These are phyloP conservation scores for Talaromyces atroroseus DNA, from an alignment of 2,329 filamentous ascomycete genomes.

Conservation along the genomic window DNA sequence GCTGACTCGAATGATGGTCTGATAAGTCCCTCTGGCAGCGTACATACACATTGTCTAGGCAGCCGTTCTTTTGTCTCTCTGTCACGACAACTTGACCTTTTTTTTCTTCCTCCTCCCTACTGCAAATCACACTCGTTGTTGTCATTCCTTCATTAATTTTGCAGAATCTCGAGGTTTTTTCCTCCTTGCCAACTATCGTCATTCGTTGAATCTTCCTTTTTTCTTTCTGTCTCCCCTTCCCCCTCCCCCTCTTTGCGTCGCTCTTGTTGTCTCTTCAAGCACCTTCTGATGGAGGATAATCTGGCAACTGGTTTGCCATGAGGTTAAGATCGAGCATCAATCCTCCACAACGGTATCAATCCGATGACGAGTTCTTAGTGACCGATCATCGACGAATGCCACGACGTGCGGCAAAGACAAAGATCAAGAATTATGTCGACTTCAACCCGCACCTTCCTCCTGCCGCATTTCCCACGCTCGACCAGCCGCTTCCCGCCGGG, in stretches of 20 bases:
- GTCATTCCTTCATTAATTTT: neutral
- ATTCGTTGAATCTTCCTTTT: neutral
- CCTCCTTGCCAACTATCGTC: neutral
- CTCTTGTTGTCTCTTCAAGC: neutral
- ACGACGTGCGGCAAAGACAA: neutral
- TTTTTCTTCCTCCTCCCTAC: neutral
- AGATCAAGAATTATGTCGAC: constrained; percentile 19
- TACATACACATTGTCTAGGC: neutral
- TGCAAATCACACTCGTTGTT: neutral
- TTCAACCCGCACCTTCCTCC: constrained; percentile 37
- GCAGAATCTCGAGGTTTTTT: neutral
- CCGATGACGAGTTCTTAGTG: constrained; percentile 21
- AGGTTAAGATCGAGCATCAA: constrained; percentile 28
- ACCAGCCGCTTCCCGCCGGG: constrained; percentile 14
- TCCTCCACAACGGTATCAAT: constrained; percentile 24
- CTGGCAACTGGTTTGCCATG: constrained; percentile 19
- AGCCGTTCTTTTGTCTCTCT: neutral
- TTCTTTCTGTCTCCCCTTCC: neutral
- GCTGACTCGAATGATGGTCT: neutral
- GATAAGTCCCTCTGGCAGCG: neutral
- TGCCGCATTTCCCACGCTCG: constrained; percentile 39
- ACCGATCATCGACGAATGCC: constrained; percentile 9
- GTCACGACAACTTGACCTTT: neutral
- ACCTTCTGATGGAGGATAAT: neutral
- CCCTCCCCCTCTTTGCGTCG: neutral